phyloP scores from a whole-genome alignment of 148 eudicot species.

The Fallopia convolvulus region DNA sequence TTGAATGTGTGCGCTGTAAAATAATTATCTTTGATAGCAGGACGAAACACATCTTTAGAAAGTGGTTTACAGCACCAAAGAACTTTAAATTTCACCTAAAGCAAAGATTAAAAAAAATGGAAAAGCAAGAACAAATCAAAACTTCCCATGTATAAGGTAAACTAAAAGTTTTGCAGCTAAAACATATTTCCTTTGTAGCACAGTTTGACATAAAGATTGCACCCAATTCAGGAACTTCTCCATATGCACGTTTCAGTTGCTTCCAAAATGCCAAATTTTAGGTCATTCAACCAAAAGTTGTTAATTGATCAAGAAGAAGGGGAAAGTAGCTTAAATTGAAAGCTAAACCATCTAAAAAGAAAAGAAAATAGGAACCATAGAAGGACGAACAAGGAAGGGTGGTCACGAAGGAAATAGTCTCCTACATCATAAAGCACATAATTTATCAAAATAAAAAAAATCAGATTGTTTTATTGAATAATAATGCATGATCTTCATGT shows the following conservation, averaged over 20 bases:
- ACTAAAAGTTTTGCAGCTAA: slow-evolving; percentile 39
- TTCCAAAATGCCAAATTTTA: slow-evolving; percentile 18
- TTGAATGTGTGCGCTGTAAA: slow-evolving; percentile 28
- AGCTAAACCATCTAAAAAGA: background rate
- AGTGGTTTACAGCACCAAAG: slow-evolving; percentile 41
- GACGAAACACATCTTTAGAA: slow-evolving; percentile 31
- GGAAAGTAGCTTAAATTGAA: slow-evolving; percentile 10
- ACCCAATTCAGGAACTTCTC: slow-evolving; percentile 43
- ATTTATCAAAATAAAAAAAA: background rate
- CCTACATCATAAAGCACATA: background rate
- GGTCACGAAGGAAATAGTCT: background rate
- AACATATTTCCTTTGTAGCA: slow-evolving; percentile 43
- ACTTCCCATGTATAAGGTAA: slow-evolving; percentile 32
- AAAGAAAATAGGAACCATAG: background rate
- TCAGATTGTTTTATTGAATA: background rate
- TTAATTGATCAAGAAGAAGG: slow-evolving; percentile 4
- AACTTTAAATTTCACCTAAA: slow-evolving; percentile 32
- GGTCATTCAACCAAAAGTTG: background rate
- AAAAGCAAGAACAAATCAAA: slow-evolving; percentile 23
- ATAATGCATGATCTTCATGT: background rate
- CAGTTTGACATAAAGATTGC: slow-evolving; percentile 61
- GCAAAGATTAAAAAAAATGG: background rate
- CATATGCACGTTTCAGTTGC: slow-evolving; percentile 20
- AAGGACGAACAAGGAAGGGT: background rate
- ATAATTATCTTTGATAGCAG: slow-evolving; percentile 42